A percentile compares a stretch with the other conserved stretches of the same genome.
Evolutionary conservation across 169 alveolate genomes (phyloP).

Genomic region (Cryptosporidium bovis): DNA sequence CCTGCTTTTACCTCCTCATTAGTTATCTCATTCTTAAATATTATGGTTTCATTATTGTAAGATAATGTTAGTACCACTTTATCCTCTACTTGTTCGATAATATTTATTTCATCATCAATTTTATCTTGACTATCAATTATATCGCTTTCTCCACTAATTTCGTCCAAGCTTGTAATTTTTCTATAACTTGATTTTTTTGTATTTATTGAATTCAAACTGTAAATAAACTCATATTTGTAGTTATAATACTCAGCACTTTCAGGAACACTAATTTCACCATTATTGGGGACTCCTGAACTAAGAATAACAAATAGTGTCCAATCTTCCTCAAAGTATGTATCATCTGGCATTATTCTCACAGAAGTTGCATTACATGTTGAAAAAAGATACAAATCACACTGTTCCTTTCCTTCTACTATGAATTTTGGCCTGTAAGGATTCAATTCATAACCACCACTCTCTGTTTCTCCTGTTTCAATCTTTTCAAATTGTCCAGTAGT

Average conservation of each 20-base stretch:
- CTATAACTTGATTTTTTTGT: background rate
- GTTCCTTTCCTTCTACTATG: conserved; percentile 18
- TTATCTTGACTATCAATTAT: too few species aligned
- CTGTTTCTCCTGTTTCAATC: too few species aligned
- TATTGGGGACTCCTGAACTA: conserved; percentile 29
- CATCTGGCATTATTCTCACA: conserved; percentile 38
- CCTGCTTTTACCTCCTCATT: conserved; percentile 1
- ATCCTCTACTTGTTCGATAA: background rate
- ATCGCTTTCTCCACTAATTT: too few species aligned
- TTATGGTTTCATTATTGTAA: conserved; percentile 3
- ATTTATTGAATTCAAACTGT: background rate
- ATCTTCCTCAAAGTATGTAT: conserved; percentile 4
- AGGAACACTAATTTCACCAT: background rate
- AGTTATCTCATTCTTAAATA: conserved; percentile 34
- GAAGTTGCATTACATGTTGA: conserved; percentile 44
- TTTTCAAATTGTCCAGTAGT: conserved; percentile 55
- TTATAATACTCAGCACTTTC: background rate
- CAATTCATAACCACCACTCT: background rate
- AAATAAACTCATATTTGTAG: conserved; percentile 29
- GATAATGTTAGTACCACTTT: conserved; percentile 9
- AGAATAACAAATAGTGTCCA: conserved; percentile 60
- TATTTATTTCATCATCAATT: background rate
- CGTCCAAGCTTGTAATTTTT: too few species aligned
- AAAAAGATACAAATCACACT: conserved; percentile 19
- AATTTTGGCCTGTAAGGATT: conserved; percentile 40